These are phyloP conservation scores for Chlamydomonas incerta DNA, from an alignment of 139 green algal species.

Conservation along the genomic window DNA sequence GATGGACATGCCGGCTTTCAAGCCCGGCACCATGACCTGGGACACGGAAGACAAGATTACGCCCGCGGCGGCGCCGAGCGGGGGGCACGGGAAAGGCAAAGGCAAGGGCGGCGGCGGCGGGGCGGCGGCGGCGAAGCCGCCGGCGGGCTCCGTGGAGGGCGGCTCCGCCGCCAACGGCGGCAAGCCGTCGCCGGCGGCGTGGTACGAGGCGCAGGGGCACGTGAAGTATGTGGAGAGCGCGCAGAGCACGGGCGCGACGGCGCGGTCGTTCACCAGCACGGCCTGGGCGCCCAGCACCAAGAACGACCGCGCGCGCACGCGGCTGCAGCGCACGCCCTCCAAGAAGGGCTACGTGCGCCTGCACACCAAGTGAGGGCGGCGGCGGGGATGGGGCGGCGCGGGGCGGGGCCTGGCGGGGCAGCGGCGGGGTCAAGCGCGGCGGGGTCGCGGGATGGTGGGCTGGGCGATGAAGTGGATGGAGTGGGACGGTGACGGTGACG, in stretches of 20 bases:
- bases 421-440: too few relatives aligned
- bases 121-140: neutral
- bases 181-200: slow-evolving; percentile 46
- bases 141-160: too few relatives aligned
- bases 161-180: slow-evolving; percentile 29
- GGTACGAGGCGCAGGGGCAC: slow-evolving; percentile 58
- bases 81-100: neutral
- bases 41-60: slow-evolving; percentile 80
- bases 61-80: neutral
- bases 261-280: slow-evolving; percentile 90
- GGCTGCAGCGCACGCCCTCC: slow-evolving; percentile 79
- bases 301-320: slow-evolving; percentile 67
- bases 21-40: slow-evolving; percentile 89
- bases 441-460: too few relatives aligned
- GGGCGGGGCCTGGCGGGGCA: neutral
- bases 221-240: slow-evolving; percentile 55
- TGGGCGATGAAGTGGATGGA: too few relatives aligned
- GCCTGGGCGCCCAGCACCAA: slow-evolving; percentile 65
- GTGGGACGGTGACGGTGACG: too few relatives aligned
- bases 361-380: slow-evolving; percentile 51
- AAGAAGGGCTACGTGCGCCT: slow-evolving; percentile 85
- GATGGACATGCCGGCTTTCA: slow-evolving; percentile 69
- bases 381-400: slow-evolving; percentile 32
- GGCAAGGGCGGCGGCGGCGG: neutral
- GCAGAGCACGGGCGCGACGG: slow-evolving; percentile 41